phyloP scores from a whole-genome alignment of 169 alveolate species.

The Cryptosporidium baileyi region DNA sequence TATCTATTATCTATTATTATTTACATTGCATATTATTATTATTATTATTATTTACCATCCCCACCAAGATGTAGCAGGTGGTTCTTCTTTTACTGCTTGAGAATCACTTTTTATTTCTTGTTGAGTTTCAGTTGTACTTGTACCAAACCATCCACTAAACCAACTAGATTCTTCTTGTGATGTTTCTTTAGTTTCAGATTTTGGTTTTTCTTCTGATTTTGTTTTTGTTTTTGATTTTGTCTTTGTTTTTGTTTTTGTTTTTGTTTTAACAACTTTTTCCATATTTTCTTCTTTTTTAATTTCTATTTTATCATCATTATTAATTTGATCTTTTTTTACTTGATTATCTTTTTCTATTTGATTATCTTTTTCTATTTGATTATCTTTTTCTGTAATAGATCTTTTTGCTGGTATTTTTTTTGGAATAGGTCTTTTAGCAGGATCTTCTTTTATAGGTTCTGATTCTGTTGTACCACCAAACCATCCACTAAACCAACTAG shows the following conservation, averaged over 20 bases:
- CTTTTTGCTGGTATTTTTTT: background rate
- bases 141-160: conserved; percentile 30
- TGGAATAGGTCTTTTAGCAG: conserved; percentile 33
- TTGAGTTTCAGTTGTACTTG: background rate
- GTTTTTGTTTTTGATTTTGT: background rate
- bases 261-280: background rate
- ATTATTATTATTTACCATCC: conserved; percentile 28
- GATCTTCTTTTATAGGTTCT: conserved; percentile 34
- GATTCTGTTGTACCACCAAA: background rate
- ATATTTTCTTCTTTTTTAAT: background rate
- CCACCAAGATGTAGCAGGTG: conserved; percentile 68
- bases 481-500: conserved; percentile 53
- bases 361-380: background rate
- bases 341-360: background rate
- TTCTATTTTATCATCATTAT: background rate
- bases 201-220: background rate
- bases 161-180: conserved; percentile 10
- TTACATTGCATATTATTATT: too few relatives aligned
- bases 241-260: conserved; percentile 9
- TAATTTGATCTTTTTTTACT: background rate
- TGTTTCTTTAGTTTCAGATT: background rate
- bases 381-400: background rate
- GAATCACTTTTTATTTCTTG: background rate
- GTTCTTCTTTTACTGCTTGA: background rate
- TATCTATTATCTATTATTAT: too few relatives aligned